Base-by-base conservation (phyloP, 1,139 yeast genomes). In the Scheffersomyces cryptocercus region DNA sequence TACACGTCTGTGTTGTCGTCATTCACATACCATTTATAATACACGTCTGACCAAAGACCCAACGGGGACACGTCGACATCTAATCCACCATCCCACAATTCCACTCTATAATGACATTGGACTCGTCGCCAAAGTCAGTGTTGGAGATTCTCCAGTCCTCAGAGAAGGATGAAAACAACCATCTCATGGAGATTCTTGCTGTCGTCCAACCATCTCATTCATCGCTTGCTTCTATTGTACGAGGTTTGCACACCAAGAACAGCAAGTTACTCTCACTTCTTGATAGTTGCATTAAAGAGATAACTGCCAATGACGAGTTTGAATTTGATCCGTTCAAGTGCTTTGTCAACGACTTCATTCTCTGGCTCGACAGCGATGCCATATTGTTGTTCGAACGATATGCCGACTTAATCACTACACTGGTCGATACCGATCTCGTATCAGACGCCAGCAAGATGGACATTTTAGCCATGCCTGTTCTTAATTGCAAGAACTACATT, bases 171-270 rank as follows among this genome's bases (percentile, higher is more conserved):
- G 67, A 68, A 42, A 68, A 68, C 48, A 61, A 59, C 40, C 56
- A 58, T 44, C 62, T 70, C 45, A 61, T 69, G 33, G 71, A 67
- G 40, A 65, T 73, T 29, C 57, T 73, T 46, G 73, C 72, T 8
- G 47, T 61, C 29, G 59, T 68, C 36, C 67, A 64, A 43, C 74
- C 77, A 13, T 44, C 64, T 20, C 56, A 54, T 31, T 53, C 64
- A 20, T 61, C 70, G 3, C 44, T 69, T 11, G 58, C 71, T 5
- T 57, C 77, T 3, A 54, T 72, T 28, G 61, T 68, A 11, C 58
- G 79, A 42, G 79, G 79, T 0, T 55, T 73, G 36, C 67, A 68
- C 55, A 73, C 79, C 36, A 69, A 67, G 48, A 73, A 72, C 54
- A 56, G 64, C 40, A 63, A 61, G 38, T 56, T 74, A 28, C 52